phyloP scores from a whole-genome alignment of 805 yeast genomes.

The Zygoascus tannicola region DNA sequence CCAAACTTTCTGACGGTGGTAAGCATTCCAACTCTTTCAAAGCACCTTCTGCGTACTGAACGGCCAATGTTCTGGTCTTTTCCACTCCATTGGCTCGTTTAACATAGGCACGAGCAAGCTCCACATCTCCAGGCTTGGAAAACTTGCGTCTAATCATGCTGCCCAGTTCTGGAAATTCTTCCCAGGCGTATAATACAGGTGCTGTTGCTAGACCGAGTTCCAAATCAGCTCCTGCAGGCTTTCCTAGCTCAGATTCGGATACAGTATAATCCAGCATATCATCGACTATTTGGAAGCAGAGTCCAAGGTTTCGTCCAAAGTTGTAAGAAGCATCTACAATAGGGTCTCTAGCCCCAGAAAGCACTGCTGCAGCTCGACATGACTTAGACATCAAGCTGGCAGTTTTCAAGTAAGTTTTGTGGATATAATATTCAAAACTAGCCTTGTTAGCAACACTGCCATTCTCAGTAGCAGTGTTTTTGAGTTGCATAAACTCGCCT shows the following conservation, averaged over 20 bases:
- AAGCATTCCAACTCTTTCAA: constrained; percentile 52
- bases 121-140: constrained; percentile 71
- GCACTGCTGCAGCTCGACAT: constrained; percentile 84
- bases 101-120: constrained; percentile 69
- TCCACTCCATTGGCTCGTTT: constrained; percentile 61
- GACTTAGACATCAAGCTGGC: constrained; percentile 92
- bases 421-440: constrained; percentile 92
- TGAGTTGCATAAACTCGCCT: constrained; percentile 98
- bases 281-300: constrained; percentile 93
- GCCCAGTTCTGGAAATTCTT: constrained; percentile 74
- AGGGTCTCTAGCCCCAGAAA: constrained; percentile 69
- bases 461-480: constrained; percentile 64
- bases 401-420: constrained; percentile 90
- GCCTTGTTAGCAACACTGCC: constrained; percentile 42
- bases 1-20: constrained; percentile 84
- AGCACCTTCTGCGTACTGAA: constrained; percentile 68
- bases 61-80: constrained; percentile 68
- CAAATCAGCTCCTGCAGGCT: constrained; percentile 93
- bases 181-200: constrained; percentile 93
- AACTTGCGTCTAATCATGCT: constrained; percentile 78
- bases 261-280: constrained; percentile 93
- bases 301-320: constrained; percentile 86
- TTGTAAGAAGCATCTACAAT: constrained; percentile 82
- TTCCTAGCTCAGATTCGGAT: constrained; percentile 77
- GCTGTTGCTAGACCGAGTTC: constrained; percentile 94